A percentile compares a stretch with the other conserved stretches of the same genome.
phyloP scores from a whole-genome alignment of 805 yeast species.

The Schizosaccharomyces octosporus region DNA sequence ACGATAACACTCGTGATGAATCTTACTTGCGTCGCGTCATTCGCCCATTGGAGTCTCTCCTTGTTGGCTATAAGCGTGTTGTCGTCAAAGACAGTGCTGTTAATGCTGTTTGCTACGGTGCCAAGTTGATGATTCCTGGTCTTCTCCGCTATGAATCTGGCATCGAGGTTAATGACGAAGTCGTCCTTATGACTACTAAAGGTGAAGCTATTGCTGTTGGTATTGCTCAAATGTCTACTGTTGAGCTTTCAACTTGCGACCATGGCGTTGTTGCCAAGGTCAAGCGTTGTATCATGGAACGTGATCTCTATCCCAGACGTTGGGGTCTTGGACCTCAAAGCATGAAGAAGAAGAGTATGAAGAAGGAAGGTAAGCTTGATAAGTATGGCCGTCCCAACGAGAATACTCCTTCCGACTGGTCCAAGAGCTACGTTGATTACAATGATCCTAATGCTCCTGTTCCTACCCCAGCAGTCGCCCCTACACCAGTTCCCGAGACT shows the following conservation, averaged over 20 bases:
- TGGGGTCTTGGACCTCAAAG: conserved; percentile 99
- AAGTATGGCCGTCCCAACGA: conserved; percentile 85
- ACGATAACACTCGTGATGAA: conserved; percentile 93
- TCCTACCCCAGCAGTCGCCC: conserved; percentile 3
- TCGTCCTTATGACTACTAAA: conserved; percentile 90
- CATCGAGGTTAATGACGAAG: conserved; percentile 90
- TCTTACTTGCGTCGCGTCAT: conserved; percentile 79
- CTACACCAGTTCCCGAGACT: conserved; percentile 15
- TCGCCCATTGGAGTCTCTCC: conserved; percentile 80
- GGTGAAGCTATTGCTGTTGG: conserved; percentile 99
- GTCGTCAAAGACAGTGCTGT: conserved; percentile 91
- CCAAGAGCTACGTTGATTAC: conserved; percentile 45
- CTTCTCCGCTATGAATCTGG: conserved; percentile 91
- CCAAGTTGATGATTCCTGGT: conserved; percentile 97
- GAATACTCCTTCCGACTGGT: conserved; percentile 84
- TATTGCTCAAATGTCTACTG: conserved; percentile 96
- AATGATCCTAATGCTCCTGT: conserved; percentile 33
- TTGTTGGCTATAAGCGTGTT: conserved; percentile 86
- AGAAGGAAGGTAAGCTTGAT: conserved; percentile 91
- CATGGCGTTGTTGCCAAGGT: conserved; percentile 97
- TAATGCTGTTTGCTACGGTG: conserved; percentile 95
- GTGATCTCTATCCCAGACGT: conserved; percentile 97
- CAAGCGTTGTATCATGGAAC: conserved; percentile 97
- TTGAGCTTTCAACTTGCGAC: conserved; percentile 85
- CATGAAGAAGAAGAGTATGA: conserved; percentile 91